Conservation (phyloP, 176 grass and related monocot species). For the Aegilops longissima region DNA sequence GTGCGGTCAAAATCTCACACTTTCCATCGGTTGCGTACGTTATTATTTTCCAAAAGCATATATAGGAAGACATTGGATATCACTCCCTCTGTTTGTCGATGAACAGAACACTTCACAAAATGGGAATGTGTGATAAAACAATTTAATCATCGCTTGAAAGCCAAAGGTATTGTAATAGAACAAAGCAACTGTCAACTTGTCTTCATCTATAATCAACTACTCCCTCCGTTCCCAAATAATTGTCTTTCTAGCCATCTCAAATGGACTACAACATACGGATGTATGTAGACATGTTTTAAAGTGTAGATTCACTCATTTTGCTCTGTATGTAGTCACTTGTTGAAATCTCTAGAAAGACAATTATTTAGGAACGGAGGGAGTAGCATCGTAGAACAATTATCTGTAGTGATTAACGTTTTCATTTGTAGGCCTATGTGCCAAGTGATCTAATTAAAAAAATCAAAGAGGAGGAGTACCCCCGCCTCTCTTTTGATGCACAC, state of each 20-base stretch:
- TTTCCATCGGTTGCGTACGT: constrained; percentile 16
- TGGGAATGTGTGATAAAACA: background rate
- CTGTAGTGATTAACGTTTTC: background rate
- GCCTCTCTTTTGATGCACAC: too few species aligned
- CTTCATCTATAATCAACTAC: constrained; percentile 2
- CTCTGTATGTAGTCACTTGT: too few species aligned
- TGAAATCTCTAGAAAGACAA: too few species aligned
- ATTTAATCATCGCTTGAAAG: constrained; percentile 36
- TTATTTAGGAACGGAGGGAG: too few species aligned
- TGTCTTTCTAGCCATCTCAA: too few species aligned
- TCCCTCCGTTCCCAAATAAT: too few species aligned
- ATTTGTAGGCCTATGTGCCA: constrained; percentile 21
- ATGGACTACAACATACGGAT: too few species aligned
- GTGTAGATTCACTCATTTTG: too few species aligned
- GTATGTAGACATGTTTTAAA: too few species aligned
- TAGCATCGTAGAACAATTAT: background rate
- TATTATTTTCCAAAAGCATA: constrained; percentile 29
- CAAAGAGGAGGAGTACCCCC: too few species aligned
- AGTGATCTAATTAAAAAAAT: constrained; percentile 17
- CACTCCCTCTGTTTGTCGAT: background rate
- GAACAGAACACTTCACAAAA: background rate
- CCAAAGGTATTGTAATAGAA: constrained; percentile 20
- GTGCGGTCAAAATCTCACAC: background rate
- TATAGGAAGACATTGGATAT: background rate
- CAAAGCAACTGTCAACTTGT: constrained; percentile 17